A percentile compares a stretch with the other conserved stretches of the same genome.
Evolutionary conservation across 495 filamentous ascomycete genomes (phyloP).

Genomic region (Lophiostoma macrostomum): DNA sequence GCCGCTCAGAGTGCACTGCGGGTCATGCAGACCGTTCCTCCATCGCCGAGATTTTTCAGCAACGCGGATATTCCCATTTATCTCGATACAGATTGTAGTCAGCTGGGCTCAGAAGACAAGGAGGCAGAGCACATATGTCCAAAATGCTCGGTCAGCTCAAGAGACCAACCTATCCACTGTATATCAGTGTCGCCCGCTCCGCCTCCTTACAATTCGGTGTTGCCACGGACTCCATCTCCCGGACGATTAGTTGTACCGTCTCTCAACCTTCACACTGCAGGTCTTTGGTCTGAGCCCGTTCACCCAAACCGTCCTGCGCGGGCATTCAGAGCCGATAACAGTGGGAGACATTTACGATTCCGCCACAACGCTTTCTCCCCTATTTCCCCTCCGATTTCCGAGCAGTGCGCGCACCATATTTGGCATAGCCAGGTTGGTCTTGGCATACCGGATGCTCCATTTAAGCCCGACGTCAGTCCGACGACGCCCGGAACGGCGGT

Average conservation of each 20-base stretch:
- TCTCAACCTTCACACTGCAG: slow-evolving; percentile 2
- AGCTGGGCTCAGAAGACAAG: neutral
- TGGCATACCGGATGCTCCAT: slow-evolving; percentile 6
- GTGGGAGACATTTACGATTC: slow-evolving; percentile 9
- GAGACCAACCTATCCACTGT: slow-evolving; percentile 13
- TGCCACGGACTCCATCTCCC: neutral
- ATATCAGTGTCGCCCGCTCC: slow-evolving; percentile 6
- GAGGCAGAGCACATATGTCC: neutral
- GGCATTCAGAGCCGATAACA: slow-evolving; percentile 1
- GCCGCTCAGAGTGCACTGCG: no score
- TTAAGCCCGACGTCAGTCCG: slow-evolving; percentile 1
- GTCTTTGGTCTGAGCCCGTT: neutral
- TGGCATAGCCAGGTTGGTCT: slow-evolving; percentile 5
- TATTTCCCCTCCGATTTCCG: neutral
- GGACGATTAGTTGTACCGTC: neutral
- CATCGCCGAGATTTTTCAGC: neutral
- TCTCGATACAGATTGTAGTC: slow-evolving; percentile 1
- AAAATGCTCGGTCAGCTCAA: neutral
- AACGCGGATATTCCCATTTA: slow-evolving; percentile 9
- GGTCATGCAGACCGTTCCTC: no score
- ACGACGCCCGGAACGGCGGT: neutral
- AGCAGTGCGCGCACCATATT: neutral
- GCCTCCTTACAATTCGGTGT: slow-evolving; percentile 6
- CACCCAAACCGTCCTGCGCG: slow-evolving; percentile 1
- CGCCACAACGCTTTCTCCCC: slow-evolving; percentile 13